Conservation (phyloP, 2,329 filamentous ascomycete genomes). For the Lasiodiplodia sp. region DNA sequence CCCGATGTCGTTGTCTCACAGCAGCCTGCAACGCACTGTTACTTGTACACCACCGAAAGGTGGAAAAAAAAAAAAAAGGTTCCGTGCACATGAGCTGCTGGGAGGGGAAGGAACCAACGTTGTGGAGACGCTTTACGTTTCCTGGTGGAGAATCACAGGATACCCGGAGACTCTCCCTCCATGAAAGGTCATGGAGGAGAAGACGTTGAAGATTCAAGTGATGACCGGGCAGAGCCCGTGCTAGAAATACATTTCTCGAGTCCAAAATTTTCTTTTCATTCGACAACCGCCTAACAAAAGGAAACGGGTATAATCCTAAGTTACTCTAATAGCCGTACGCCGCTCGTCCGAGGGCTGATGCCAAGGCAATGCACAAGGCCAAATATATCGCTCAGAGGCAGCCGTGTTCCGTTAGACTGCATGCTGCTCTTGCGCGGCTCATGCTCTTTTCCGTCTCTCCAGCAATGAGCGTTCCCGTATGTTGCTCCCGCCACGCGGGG, state of each 20-base stretch:
- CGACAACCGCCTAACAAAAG: slow-evolving; percentile 20
- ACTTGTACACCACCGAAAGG: neutral
- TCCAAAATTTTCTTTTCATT: slow-evolving; percentile 23
- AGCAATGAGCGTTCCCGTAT: slow-evolving; percentile 21
- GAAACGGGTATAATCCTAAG: slow-evolving; percentile 29
- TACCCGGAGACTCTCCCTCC: neutral
- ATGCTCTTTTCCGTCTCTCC: slow-evolving; percentile 13
- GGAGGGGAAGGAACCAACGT: neutral
- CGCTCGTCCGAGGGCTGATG: slow-evolving; percentile 20
- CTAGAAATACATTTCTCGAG: slow-evolving; percentile 1
- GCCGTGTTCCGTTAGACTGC: slow-evolving; percentile 13
- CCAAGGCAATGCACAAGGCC: slow-evolving; percentile 20
- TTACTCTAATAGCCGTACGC: slow-evolving; percentile 26
- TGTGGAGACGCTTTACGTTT: neutral
- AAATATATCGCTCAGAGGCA: slow-evolving; percentile 18
- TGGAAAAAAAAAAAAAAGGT: neutral
- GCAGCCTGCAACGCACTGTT: slow-evolving; percentile 7
- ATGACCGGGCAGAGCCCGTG: neutral
- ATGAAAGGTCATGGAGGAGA: neutral
- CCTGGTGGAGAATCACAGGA: neutral
- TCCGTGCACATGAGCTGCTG: neutral
- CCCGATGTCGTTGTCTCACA: neutral
- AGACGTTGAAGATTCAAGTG: neutral
- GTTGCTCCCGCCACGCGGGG: slow-evolving; percentile 8
- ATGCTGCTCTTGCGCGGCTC: slow-evolving; percentile 23